Evolutionary conservation across 257 asterid genomes (phyloP), one percentile per base, ranked within the genome.

Genomic region (Lavandula angustifolia): DNA sequence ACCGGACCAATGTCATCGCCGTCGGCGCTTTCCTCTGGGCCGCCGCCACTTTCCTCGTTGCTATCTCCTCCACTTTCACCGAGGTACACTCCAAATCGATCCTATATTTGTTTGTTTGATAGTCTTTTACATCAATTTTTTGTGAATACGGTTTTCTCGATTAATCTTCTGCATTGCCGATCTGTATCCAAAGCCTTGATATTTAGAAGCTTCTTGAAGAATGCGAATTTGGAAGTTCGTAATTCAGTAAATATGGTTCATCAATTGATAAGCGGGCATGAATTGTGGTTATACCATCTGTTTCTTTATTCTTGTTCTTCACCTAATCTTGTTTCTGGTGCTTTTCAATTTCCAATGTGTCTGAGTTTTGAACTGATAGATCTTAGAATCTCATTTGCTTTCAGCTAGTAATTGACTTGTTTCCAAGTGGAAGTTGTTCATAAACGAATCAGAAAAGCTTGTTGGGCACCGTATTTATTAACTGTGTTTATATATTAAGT

Each of bases 21-120:
- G 68, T 79, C 41, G 95, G 98, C 4, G 89, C 98, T 10, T 83
- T 89, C 40, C 87, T 88, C 8, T 92, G 98, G 98, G 95, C 98
- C 54, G 95, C 86, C 68, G 95, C 98, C 42, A 84, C 90, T 37
- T 81, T 81, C 75, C 83, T 81, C 41, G 85, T 84, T 14, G 90
- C 84, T 37, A 47, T 84, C 8, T 89, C 96, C 50, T 79, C 92
- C 71, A 89, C 92, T 13, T 92, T 86, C 54, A 12, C 76, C 12
- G 75, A 92, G 96, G 98, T 81, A 5, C 10, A 7, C 44, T 9
- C 46, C 55, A 1, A 13, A 52, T 6, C 4, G 3, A 9, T 38
- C 12, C 17, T 52, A 8, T 7, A 3, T 12, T 33, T 6, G 0
- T 46, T 46, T 4, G 14, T 16, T 44, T 18, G 0, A 4, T 12